Conservation (phyloP, 78 protist genomes). For the Chrysochromulina parva region DNA sequence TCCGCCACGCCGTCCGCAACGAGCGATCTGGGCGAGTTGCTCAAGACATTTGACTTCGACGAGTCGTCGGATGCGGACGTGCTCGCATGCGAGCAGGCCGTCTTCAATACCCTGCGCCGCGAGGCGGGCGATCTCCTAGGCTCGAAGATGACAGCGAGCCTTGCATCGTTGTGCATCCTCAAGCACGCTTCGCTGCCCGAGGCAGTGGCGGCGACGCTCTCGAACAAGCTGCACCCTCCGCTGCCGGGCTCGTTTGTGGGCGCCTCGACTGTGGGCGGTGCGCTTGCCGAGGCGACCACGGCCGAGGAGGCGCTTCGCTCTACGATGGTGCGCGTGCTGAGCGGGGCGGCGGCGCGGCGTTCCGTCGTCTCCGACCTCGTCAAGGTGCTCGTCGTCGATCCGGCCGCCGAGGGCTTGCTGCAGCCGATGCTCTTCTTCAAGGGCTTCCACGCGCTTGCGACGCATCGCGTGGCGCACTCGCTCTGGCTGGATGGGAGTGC, state of each 20-base stretch:
- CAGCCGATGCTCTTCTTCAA: conserved; percentile 34
- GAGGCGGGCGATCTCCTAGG: neutral
- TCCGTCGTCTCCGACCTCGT: neutral
- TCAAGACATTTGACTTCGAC: too few species aligned
- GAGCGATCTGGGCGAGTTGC: too few species aligned
- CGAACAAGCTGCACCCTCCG: neutral
- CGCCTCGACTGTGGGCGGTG: neutral
- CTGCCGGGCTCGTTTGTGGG: too few species aligned
- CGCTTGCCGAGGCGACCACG: neutral
- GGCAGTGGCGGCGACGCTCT: neutral
- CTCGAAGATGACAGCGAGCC: neutral
- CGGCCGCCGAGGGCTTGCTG: neutral
- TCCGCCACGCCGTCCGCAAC: too few species aligned
- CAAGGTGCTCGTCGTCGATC: neutral
- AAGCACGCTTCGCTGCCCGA: neutral
- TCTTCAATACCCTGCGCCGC: neutral
- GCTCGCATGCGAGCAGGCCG: too few species aligned
- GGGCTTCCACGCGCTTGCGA: conserved; percentile 13
- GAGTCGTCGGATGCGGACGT: too few species aligned
- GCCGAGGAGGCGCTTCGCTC: neutral
- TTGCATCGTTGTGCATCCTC: neutral
- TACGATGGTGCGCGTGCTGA: neutral
- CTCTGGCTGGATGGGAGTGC: conserved; percentile 10
- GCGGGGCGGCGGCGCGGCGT: neutral
- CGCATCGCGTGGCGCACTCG: neutral